A percentile compares a stretch with the other conserved stretches of the same genome.
Evolutionary conservation across 2,329 filamentous ascomycete species (phyloP).

Genomic region (Purpureocillium lavendulum): DNA sequence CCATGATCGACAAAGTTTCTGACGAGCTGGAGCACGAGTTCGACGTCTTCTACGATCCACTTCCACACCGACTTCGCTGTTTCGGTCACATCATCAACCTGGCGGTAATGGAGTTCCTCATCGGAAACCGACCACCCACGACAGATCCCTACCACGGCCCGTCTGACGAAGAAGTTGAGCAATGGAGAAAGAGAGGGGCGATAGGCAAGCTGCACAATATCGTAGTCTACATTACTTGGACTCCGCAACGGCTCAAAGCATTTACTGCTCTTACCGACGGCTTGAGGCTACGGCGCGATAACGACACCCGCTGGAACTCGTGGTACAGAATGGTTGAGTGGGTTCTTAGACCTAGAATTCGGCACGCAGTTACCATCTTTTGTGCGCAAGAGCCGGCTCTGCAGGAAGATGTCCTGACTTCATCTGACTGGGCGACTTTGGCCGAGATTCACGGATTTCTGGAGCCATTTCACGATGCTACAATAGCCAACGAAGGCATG

Average conservation of each 20-base stretch:
- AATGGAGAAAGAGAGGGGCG: neutral
- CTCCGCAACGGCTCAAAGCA: neutral
- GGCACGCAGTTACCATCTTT: too few species aligned
- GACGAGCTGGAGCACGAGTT: constrained; percentile 4
- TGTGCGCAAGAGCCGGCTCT: constrained; percentile 1
- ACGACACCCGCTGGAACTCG: constrained; percentile 1
- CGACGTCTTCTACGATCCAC: constrained; percentile 3
- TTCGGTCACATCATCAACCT: constrained; percentile 3
- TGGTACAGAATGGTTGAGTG: neutral
- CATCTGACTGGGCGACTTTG: constrained; percentile 2
- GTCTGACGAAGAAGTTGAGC: neutral
- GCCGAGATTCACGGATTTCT: constrained; percentile 3
- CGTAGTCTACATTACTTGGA: constrained; percentile 1
- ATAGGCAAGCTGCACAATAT: constrained; percentile 2
- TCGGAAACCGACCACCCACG: neutral
- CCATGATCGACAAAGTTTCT: constrained; percentile 2
- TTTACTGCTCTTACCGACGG: neutral
- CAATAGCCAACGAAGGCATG: constrained; percentile 2
- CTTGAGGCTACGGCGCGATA: neutral
- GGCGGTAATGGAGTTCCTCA: constrained; percentile 3
- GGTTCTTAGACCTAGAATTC: too few species aligned
- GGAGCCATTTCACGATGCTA: constrained; percentile 4
- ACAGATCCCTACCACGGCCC: neutral
- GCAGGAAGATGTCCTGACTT: constrained; percentile 1
- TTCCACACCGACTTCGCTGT: constrained; percentile 4